Evolutionary conservation across 2,329 filamentous ascomycete genomes (phyloP), one percentile per base, ranked within the genome.

Genomic region (Sporothrix euskadiensis): DNA sequence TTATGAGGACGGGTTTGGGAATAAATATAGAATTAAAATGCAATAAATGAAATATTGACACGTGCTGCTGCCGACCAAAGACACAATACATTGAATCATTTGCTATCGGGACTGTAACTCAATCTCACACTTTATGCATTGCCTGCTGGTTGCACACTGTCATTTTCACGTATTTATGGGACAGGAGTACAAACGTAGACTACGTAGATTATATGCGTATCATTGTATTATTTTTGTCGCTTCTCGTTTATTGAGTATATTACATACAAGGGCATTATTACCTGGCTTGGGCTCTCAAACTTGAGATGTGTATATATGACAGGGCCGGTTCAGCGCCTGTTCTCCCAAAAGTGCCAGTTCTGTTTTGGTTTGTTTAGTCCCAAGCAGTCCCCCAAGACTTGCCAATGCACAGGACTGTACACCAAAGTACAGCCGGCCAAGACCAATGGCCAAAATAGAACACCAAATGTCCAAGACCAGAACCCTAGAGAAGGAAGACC

Each of bases 261-360:
- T 69, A 54, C 65, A 69, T 54, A 52, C 65, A 68, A 65, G 59
- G 65, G 39, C 44, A 52, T 16, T 52, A 69, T 35, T 69, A 69
- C 14, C 65, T 65, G 59, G 59, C 59, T 59, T 65, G 44, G 44
- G 47, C 65, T 52, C 26, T 54, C 65, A 14, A 32, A 35, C 16
- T 54, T 47, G 39, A 49, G 41, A 47, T 66, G 63, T 41, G 41
- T 66, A n/a, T 49, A 63, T 66, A 49, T 66, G 35, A 32, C 12
- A n/a, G 14, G 26, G 26, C 41, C 14, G 8, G 12, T 6, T 22
- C 22, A 22, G 63, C 22, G 5, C 14, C 4, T 9, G 52, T 19
- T 8, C n/a, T 44, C 30, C 35, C 35, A 4, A 65, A 44, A 7
- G 5, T 65, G 35, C 35, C 35, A 44, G 7, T 19, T 66, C 22